Evolutionary conservation across 345 rosid species (phyloP), one percentile per base, ranked within the genome.

Genomic region (Arabidopsis suecica): DNA sequence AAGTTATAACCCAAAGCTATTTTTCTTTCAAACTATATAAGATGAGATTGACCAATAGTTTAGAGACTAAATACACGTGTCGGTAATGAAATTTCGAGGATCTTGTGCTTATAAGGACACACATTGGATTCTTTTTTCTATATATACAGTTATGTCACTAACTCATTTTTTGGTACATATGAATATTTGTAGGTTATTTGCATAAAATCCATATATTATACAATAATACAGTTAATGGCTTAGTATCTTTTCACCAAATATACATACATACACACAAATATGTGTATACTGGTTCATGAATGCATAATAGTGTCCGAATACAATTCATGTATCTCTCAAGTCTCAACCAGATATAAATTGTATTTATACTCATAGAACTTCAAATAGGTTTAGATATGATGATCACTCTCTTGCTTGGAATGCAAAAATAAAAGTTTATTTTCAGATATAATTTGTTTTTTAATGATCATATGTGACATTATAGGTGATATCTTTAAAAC

Each of bases 41-140:
- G 53, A 58, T 18, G 40, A 59, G 56, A 20, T 76, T 61, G 49
- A n/a, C 57, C 36, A 68, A 51, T 61, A 51, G n/a, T 54, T 7
- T 53, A 69, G 38, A 42, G 45, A 53, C 41, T 34, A 3, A 3
- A 23, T 51, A 62, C 58, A 69, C 65, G 25, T 69, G 58, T 69
- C 64, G 57, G 75, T 55, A 56, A 61, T 12, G 74, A 38, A 53
- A 45, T 76, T 28, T 69, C 51, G 36, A 69, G 70, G 51, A 30
- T 69, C 50, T 69, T 34, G 34, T 53, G 59, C 44, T 69, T 62
- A 25, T 28, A 54, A 23, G 61, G 9, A 54, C 37, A 77, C 45
- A 48, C 75, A 69, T 69, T 59, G 53, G 71, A 76, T 69, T 62
- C 69, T 53, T 61, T 58, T 68, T 28, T 61, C 5, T 48, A 47